These are phyloP conservation scores for Cephaloascus fragrans DNA, from an alignment of 805 yeast genomes.

Conservation along the genomic window DNA sequence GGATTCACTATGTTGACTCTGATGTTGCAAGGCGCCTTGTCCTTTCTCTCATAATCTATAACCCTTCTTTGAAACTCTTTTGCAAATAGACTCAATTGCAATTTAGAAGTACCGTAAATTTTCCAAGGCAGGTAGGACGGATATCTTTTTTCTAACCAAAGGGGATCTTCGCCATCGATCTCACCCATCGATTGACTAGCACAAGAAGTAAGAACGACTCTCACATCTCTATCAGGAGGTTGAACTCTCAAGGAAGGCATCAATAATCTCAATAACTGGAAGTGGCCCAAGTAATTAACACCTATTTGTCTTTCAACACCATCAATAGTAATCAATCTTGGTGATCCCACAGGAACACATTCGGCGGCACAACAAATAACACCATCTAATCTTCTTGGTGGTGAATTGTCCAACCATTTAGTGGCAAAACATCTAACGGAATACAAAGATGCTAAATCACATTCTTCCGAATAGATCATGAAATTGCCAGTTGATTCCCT, in stretches of 20 bases:
- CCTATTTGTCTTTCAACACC: conserved; percentile 86
- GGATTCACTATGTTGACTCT: conserved; percentile 78
- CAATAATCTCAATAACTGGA: conserved; percentile 67
- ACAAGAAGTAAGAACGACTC: conserved; percentile 75
- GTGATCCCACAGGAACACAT: conserved; percentile 55
- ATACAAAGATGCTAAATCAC: conserved; percentile 66
- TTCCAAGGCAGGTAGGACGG: conserved; percentile 59
- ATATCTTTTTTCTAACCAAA: conserved; percentile 52
- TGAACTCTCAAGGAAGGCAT: conserved; percentile 83
- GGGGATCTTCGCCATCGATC: conserved; percentile 50
- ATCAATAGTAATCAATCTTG: conserved; percentile 62
- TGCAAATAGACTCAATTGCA: conserved; percentile 67
- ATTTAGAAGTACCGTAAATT: conserved; percentile 74
- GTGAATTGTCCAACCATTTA: conserved; percentile 82
- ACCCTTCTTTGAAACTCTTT: conserved; percentile 66
- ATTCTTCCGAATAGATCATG: conserved; percentile 82
- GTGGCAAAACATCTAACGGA: conserved; percentile 88
- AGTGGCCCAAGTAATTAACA: conserved; percentile 72
- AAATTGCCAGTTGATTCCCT: conserved; percentile 61
- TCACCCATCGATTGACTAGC: conserved; percentile 66
- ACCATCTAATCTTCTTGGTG: conserved; percentile 88
- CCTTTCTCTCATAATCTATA: conserved; percentile 51
- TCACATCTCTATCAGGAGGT: conserved; percentile 90
- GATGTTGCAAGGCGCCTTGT: conserved; percentile 61
- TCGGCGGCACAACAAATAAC: conserved; percentile 84